These are phyloP conservation scores for Xylariaceae sp. DNA, from an alignment of 2,329 filamentous ascomycete genomes.

Conservation along the genomic window DNA sequence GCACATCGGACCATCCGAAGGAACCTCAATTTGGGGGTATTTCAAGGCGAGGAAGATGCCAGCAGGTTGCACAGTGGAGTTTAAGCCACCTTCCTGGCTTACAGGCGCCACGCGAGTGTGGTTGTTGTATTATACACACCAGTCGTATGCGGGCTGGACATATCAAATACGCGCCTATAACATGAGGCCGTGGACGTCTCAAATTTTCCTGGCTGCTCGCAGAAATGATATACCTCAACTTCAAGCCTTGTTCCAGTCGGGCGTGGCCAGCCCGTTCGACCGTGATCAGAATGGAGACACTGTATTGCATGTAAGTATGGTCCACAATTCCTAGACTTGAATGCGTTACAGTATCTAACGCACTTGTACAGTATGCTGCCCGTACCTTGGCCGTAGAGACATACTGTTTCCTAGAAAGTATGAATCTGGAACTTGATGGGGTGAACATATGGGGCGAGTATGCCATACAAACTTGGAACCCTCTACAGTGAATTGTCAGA, in stretches of 20 bases:
- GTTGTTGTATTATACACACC: neutral
- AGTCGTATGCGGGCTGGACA: neutral
- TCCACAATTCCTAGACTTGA: neutral
- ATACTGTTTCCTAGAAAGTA: too few relatives aligned
- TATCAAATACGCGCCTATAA: neutral
- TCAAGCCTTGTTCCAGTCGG: neutral
- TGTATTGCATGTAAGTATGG: neutral
- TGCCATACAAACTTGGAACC: too few relatives aligned
- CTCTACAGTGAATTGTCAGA: too few relatives aligned
- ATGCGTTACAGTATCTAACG: neutral
- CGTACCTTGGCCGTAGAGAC: too few relatives aligned
- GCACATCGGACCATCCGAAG: too few relatives aligned
- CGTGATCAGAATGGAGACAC: neutral
- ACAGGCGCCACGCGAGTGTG: neutral
- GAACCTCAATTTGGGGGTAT: too few relatives aligned
- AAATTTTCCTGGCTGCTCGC: neutral
- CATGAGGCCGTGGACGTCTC: neutral
- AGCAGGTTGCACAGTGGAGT: neutral
- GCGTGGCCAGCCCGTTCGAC: neutral
- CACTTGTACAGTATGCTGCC: too few relatives aligned
- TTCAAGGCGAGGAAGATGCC: neutral
- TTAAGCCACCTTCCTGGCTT: neutral
- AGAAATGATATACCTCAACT: neutral
- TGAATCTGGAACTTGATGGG: too few relatives aligned
- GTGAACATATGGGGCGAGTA: too few relatives aligned